These are phyloP conservation scores for Metschnikowia henanensis DNA, from an alignment of 805 yeast species.

Conservation along the genomic window DNA sequence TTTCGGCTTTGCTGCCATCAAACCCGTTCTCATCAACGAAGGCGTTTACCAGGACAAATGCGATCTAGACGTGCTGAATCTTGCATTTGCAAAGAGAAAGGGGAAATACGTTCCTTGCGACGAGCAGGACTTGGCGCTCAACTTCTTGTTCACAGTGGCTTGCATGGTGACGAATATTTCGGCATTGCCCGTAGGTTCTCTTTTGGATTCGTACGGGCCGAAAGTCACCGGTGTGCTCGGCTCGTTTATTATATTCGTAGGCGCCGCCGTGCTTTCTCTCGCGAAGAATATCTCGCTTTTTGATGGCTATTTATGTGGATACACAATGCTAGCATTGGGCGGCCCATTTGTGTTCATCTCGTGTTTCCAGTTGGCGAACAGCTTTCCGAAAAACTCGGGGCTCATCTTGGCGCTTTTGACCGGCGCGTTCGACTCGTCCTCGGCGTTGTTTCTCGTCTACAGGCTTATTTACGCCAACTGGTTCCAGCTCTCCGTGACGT, in stretches of 20 bases:
- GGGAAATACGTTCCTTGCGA: constrained; percentile 42
- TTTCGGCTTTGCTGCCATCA: constrained; percentile 94
- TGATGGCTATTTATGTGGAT: constrained; percentile 77
- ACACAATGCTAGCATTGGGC: constrained; percentile 75
- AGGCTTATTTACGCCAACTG: constrained; percentile 59
- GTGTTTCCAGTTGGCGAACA: constrained; percentile 85
- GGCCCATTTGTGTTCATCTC: constrained; percentile 95
- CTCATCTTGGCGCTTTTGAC: constrained; percentile 78
- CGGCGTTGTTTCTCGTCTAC: constrained; percentile 82
- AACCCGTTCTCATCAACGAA: constrained; percentile 75
- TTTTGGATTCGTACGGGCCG: constrained; percentile 82
- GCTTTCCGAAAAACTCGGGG: constrained; percentile 82
- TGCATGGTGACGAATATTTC: constrained; percentile 84
- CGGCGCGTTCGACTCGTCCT: constrained; percentile 92
- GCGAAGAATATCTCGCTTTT: constrained; percentile 34
- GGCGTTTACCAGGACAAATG: constrained; percentile 75
- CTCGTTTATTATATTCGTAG: constrained; percentile 54
- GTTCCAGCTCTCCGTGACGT: constrained; percentile 42
- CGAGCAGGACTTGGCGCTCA: constrained; percentile 80
- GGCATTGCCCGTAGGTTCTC: constrained; percentile 79
- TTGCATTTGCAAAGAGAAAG: neutral
- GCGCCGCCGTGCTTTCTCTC: constrained; percentile 48
- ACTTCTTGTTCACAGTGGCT: constrained; percentile 80
- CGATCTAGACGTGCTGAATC: constrained; percentile 23
- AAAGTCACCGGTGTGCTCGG: constrained; percentile 77